Evolutionary conservation across 257 asterid genomes (phyloP).

Genomic region (Cynanchum wilfordii): DNA sequence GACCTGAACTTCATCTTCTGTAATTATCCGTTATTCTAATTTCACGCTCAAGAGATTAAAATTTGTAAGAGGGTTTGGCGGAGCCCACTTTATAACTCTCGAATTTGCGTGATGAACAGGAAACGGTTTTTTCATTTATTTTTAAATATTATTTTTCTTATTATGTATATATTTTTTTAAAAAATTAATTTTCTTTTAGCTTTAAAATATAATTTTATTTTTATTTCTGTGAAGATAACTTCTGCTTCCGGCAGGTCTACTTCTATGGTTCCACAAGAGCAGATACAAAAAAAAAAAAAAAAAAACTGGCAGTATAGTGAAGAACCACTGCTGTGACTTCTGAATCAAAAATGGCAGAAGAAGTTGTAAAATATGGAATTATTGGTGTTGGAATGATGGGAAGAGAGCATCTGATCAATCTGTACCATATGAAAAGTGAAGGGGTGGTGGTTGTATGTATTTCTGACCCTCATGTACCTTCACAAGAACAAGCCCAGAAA

Average conservation of each 20-base stretch:
- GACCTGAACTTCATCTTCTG: conserved; percentile 59
- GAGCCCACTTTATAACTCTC: background rate
- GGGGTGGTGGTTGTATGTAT: conserved; percentile 74
- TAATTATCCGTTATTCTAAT: background rate
- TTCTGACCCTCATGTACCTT: conserved; percentile 87
- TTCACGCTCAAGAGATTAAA: background rate
- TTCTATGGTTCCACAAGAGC: background rate
- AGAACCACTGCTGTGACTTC: background rate
- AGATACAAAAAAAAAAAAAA: no score
- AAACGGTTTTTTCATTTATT: background rate
- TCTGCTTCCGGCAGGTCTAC: no score
- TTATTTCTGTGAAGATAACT: no score
- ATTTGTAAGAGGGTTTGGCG: background rate
- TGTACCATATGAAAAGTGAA: conserved; percentile 53
- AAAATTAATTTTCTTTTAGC: no score
- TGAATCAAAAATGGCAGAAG: conserved; percentile 9
- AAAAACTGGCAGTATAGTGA: background rate
- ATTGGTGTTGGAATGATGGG: conserved; percentile 99
- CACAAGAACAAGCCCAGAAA: conserved; percentile 48
- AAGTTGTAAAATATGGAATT: conserved; percentile 58
- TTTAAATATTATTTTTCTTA: no score
- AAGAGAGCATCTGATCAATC: conserved; percentile 84
- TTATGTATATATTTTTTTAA: no score
- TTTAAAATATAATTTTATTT: no score
- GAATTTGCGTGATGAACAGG: background rate